These are phyloP conservation scores for Clitopilus passeckerianus DNA, from an alignment of 768 basidiomycete species.

Conservation along the genomic window DNA sequence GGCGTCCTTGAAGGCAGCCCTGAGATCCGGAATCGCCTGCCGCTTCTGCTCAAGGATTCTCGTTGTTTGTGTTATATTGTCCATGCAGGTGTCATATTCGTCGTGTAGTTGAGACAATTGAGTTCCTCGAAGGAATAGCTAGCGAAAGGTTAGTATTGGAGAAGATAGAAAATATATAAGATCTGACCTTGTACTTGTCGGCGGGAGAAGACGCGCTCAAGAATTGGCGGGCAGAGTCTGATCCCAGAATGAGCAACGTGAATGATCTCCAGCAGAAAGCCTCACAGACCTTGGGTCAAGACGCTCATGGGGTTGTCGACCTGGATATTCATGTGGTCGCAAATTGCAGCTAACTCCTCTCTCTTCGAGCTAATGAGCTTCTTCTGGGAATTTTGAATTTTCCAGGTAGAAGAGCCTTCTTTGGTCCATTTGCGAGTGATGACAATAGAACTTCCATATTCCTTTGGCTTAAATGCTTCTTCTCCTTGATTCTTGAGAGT, in stretches of 20 bases:
- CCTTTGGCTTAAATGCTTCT: constrained; percentile 79
- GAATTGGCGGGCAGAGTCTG: constrained; percentile 76
- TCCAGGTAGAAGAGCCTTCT: constrained; percentile 76
- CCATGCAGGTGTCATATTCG: constrained; percentile 75
- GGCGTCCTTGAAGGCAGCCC: constrained; percentile 51
- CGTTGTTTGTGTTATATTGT: constrained; percentile 67
- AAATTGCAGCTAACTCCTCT: constrained; percentile 83
- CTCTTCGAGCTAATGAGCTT: constrained; percentile 69
- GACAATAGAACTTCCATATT: constrained; percentile 84
- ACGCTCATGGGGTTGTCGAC: constrained; percentile 97
- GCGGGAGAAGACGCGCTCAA: constrained; percentile 72
- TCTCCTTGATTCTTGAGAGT: constrained; percentile 85
- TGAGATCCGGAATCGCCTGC: constrained; percentile 75
- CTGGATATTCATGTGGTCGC: constrained; percentile 95
- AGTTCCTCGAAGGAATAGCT: constrained; percentile 96
- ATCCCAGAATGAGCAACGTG: constrained; percentile 8
- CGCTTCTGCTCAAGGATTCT: constrained; percentile 67
- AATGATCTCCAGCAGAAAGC: neutral
- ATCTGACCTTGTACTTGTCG: constrained; percentile 83
- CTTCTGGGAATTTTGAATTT: constrained; percentile 69
- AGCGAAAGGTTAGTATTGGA: constrained; percentile 2
- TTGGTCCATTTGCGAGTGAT: constrained; percentile 79
- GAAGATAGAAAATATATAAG: neutral
- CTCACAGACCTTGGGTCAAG: constrained; percentile 66
- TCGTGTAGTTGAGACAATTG: constrained; percentile 83